Percentiles rank a stretch among this genome's conserved stretches.
phyloP scores from a whole-genome alignment of 129 eudicot genomes.

The Mikania micrantha region DNA sequence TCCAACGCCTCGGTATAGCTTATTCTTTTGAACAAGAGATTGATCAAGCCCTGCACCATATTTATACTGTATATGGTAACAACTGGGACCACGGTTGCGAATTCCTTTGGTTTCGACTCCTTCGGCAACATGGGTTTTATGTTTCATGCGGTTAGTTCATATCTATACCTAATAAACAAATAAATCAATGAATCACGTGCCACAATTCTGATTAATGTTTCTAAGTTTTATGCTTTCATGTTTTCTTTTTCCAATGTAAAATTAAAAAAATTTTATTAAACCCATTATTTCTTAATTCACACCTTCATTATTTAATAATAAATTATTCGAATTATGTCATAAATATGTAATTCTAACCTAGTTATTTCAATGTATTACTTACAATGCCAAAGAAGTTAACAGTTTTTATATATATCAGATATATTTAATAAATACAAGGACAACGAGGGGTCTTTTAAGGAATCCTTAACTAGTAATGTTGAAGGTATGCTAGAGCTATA shows the following conservation, averaged over 20 bases:
- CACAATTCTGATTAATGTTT: too few species aligned
- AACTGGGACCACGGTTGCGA: not conserved
- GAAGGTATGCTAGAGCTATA: not conserved
- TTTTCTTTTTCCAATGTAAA: not conserved
- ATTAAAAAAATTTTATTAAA: too few species aligned
- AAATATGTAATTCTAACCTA: too few species aligned
- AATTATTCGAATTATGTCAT: too few species aligned
- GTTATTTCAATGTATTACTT: not conserved
- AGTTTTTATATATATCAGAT: not conserved
- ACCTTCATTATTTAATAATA: too few species aligned
- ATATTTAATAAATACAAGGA: not conserved
- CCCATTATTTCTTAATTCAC: too few species aligned
- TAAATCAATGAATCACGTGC: too few species aligned
- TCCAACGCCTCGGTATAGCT: not conserved
- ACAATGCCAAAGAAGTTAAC: not conserved
- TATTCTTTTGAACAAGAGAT: not conserved
- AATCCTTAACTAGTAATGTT: not conserved
- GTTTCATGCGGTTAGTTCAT: not conserved
- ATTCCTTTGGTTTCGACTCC: not conserved
- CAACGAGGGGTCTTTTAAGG: not conserved
- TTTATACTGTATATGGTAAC: not conserved
- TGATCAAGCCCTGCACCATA: not conserved
- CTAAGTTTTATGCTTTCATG: too few species aligned
- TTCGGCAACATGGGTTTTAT: not conserved
- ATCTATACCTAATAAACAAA: too few species aligned